These are phyloP conservation scores for Phaeosphaeria sp. DNA, from an alignment of 2,329 filamentous ascomycete species.

Conservation along the genomic window DNA sequence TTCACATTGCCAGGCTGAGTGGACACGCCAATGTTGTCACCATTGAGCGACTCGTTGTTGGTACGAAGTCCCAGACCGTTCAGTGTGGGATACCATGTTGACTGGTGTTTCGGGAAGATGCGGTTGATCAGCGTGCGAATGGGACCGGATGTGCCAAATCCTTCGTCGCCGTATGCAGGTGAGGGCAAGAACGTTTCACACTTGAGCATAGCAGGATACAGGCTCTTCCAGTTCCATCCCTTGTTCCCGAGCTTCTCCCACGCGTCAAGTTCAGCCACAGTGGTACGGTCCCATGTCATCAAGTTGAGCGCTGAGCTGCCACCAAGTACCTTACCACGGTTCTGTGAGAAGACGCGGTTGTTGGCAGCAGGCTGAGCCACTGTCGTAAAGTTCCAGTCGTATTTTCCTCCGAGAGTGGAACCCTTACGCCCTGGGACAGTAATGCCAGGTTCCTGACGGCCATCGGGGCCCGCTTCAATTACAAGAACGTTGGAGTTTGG, in stretches of 20 bases:
- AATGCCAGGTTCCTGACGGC: conserved; percentile 34
- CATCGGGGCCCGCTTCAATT: conserved; percentile 39
- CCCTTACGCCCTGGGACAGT: conserved; percentile 35
- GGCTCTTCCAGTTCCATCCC: conserved; percentile 42
- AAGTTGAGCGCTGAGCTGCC: conserved; percentile 57
- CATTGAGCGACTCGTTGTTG: conserved; percentile 57
- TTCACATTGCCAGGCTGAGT: conserved; percentile 59
- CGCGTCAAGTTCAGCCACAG: conserved; percentile 37
- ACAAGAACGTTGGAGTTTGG: conserved; percentile 30
- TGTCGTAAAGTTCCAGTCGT: conserved; percentile 54
- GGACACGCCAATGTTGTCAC: conserved; percentile 59
- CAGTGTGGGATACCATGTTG: conserved; percentile 55
- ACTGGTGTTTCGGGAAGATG: conserved; percentile 52
- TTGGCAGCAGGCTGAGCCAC: conserved; percentile 50
- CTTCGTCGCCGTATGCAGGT: conserved; percentile 32
- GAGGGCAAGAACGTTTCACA: conserved; percentile 40
- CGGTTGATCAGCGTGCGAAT: conserved; percentile 51
- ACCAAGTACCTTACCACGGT: conserved; percentile 58
- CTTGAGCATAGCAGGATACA: conserved; percentile 43
- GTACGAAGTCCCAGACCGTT: conserved; percentile 53
- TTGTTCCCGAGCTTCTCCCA: conserved; percentile 41
- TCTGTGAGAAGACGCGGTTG: conserved; percentile 51
- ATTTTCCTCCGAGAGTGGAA: conserved; percentile 34
- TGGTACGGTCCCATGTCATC: conserved; percentile 43
- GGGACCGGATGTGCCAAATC: conserved; percentile 40